Conservation (phyloP, 768 basidiomycete genomes). For the Lactarius pseudohatsudake region DNA sequence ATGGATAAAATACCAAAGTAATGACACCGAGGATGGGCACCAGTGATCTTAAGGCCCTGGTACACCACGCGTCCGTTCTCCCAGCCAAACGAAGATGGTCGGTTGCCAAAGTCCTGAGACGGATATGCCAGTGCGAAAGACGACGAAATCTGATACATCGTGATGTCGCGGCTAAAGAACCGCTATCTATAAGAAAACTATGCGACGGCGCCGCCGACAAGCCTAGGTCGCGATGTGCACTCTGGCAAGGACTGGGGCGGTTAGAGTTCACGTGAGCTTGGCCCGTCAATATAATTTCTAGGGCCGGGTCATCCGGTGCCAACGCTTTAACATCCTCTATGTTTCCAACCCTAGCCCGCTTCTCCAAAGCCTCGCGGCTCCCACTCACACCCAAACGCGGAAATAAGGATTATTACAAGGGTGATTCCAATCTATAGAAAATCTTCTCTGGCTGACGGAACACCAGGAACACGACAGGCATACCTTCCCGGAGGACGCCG, state of each 20-base stretch:
- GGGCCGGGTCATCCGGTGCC: not conserved
- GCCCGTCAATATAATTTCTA: not conserved
- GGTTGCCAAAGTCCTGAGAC: not conserved
- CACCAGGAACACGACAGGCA: conserved; percentile 77
- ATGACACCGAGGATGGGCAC: not conserved
- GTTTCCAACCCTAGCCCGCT: conserved; percentile 39
- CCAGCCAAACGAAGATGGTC: not conserved
- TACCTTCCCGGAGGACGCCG: conserved; percentile 79
- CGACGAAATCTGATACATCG: not conserved
- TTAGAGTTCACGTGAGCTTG: not conserved
- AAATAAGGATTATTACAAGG: conserved; percentile 98
- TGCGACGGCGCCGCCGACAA: not conserved
- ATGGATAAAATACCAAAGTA: not conserved
- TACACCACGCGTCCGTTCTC: not conserved
- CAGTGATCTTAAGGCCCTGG: not conserved
- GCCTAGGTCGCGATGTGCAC: not conserved
- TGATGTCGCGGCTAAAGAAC: not conserved
- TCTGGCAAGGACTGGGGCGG: not conserved
- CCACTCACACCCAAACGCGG: conserved; percentile 83
- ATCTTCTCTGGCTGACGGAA: not conserved
- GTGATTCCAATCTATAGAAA: conserved; percentile 40
- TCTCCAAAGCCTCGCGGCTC: conserved; percentile 82
- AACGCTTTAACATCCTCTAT: conserved; percentile 1
- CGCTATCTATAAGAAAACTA: not conserved
- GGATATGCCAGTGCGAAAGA: not conserved